phyloP scores from a whole-genome alignment of 78 protist species.

The Pigoraptor vietnamica region DNA sequence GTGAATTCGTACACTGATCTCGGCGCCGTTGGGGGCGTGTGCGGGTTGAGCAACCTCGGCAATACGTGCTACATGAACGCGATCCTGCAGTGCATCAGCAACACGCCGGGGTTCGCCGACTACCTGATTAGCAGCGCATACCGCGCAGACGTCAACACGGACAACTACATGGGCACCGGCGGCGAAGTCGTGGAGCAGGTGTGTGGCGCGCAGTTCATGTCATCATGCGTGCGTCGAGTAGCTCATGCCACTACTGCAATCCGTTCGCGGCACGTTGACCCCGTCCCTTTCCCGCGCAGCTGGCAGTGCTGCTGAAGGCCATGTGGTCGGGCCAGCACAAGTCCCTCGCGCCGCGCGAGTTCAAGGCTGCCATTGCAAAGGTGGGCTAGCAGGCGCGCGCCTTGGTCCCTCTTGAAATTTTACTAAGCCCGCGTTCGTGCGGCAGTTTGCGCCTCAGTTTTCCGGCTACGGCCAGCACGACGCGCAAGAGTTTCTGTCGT shows the following conservation, averaged over 20 bases:
- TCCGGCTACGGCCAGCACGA: slow-evolving; percentile 47
- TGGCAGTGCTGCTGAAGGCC: slow-evolving; percentile 55
- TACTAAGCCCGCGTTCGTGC: neutral
- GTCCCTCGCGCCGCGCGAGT: slow-evolving; percentile 53
- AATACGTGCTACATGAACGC: slow-evolving; percentile 93
- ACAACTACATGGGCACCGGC: slow-evolving; percentile 72
- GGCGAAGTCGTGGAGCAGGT: slow-evolving; percentile 71
- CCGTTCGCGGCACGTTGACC: neutral
- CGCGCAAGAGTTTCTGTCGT: slow-evolving; percentile 32
- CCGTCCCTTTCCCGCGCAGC: neutral
- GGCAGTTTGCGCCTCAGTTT: slow-evolving; percentile 63
- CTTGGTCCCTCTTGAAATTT: neutral
- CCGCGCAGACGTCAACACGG: slow-evolving; percentile 52
- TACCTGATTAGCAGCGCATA: slow-evolving; percentile 50
- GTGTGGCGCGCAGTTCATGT: neutral
- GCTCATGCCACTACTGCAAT: neutral
- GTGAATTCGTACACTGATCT: neutral
- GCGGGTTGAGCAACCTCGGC: slow-evolving; percentile 32
- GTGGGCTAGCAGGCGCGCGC: neutral
- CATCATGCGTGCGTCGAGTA: neutral
- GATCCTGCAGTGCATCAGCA: slow-evolving; percentile 83
- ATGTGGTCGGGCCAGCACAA: slow-evolving; percentile 63
- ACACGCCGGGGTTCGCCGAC: slow-evolving; percentile 50
- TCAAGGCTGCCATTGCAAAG: slow-evolving; percentile 44
- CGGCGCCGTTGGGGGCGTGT: neutral